A percentile compares a stretch with the other conserved stretches of the same genome.
These are phyloP conservation scores for Trypanosoma caninum DNA, from an alignment of 208 protist species.

Conservation along the genomic window DNA sequence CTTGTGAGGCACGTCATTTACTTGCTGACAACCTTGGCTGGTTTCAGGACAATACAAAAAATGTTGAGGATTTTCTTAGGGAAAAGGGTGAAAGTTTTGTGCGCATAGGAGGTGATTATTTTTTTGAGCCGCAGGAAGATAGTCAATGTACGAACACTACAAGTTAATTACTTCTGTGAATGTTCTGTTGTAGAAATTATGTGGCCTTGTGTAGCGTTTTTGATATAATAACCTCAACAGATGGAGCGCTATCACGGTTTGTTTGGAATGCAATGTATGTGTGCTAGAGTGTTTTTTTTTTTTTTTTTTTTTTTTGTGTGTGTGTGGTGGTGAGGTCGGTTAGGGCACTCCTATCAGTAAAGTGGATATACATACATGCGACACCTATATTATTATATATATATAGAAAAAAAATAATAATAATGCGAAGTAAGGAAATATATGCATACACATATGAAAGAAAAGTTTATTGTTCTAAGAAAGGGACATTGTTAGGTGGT, in stretches of 20 bases:
- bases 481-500: not conserved
- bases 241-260: no score
- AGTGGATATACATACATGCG: no score
- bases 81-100: slow-evolving; percentile 73
- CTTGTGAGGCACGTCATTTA: slow-evolving; percentile 83
- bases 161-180: not conserved
- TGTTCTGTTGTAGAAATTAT: not conserved
- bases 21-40: slow-evolving; percentile 92
- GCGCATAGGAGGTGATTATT: slow-evolving; percentile 62
- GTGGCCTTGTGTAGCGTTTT: no score
- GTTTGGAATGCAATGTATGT: not conserved
- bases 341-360: no score
- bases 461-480: no score
- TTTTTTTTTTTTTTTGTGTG: not conserved
- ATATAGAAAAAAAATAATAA: no score
- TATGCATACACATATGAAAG: no score
- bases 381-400: no score
- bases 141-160: not conserved
- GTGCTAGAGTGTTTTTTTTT: not conserved
- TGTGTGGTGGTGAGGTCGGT: not conserved
- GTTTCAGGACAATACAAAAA: slow-evolving; percentile 70
- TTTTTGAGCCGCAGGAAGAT: slow-evolving; percentile 23
- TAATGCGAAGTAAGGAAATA: no score
- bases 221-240: no score
- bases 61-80: slow-evolving; percentile 81